Evolutionary conservation across 352 stramenopile genomes (phyloP).

Genomic region (Phytophthora crassamura): DNA sequence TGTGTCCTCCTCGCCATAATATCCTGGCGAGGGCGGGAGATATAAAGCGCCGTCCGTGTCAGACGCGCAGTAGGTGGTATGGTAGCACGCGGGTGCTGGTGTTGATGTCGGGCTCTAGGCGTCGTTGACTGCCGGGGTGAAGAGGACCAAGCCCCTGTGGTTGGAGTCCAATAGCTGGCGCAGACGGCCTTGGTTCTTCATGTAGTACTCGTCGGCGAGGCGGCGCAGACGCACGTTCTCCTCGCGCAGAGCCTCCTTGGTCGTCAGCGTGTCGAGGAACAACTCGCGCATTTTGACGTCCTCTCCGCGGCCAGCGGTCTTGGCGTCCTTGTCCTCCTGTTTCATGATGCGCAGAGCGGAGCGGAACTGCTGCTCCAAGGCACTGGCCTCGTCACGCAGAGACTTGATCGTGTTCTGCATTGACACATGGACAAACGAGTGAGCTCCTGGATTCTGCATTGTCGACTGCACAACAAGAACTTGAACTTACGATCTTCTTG

Average conservation of each 20-base stretch:
- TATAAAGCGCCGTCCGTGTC: conserved; percentile 26
- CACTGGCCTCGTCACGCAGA: conserved; percentile 55
- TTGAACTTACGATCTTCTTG: conserved; percentile 77
- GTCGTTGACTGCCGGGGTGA: conserved; percentile 34
- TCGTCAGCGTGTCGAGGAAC: conserved; percentile 51
- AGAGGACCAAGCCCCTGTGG: conserved; percentile 50
- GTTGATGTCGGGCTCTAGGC: conserved; percentile 26
- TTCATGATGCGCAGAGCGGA: conserved; percentile 43
- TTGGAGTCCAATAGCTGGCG: conserved; percentile 67
- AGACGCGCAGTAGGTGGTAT: conserved; percentile 21
- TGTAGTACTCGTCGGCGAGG: conserved; percentile 76
- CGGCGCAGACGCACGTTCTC: conserved; percentile 72
- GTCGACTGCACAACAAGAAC: conserved; percentile 24
- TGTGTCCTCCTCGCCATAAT: conserved; percentile 17
- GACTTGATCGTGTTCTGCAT: conserved; percentile 72
- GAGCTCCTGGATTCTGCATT: conserved; percentile 25
- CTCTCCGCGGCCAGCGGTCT: conserved; percentile 13
- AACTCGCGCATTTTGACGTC: conserved; percentile 42
- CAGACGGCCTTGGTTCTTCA: conserved; percentile 78
- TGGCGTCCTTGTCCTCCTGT: conserved; percentile 34
- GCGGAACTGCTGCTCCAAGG: conserved; percentile 49
- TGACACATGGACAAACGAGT: conserved; percentile 20
- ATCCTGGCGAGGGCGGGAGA: conserved; percentile 13
- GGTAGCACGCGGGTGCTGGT: conserved; percentile 10
- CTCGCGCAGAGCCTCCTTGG: conserved; percentile 65